A percentile compares a stretch with the other conserved stretches of the same genome.
Evolutionary conservation across 371 early-diverging fungal species (phyloP).

Genomic region (Amoeboradix gromovi): DNA sequence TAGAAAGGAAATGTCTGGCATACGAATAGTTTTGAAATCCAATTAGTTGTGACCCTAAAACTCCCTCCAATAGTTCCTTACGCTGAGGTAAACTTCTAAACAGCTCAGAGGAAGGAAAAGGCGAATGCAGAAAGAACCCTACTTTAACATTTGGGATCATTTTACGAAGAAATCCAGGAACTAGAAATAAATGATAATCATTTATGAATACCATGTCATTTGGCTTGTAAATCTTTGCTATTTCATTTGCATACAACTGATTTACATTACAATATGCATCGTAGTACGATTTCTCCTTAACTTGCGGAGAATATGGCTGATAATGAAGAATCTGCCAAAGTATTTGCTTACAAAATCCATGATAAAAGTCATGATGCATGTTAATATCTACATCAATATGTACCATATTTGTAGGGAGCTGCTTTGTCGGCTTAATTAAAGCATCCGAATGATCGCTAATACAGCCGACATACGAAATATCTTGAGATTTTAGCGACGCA

Average conservation of each 20-base stretch:
- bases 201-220: constrained; percentile 90
- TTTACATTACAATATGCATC: constrained; percentile 11
- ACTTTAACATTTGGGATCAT: constrained; percentile 45
- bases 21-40: constrained; percentile 47
- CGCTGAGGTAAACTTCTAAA: constrained; percentile 75
- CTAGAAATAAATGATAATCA: constrained; percentile 85
- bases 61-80: constrained; percentile 60
- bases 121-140: constrained; percentile 88
- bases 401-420: background rate
- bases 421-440: background rate
- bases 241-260: constrained; percentile 7
- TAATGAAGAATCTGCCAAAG: constrained; percentile 18
- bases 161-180: constrained; percentile 56
- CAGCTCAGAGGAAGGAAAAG: constrained; percentile 75
- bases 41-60: constrained; percentile 66
- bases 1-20: constrained; percentile 56
- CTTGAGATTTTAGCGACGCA: background rate
- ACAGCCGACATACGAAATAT: background rate
- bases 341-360: constrained; percentile 14
- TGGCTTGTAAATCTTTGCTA: constrained; percentile 33
- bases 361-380: constrained; percentile 8
- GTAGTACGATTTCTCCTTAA: constrained; percentile 7
- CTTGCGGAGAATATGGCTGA: constrained; percentile 7
- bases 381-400: background rate
- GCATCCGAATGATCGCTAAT: background rate